Evolutionary conservation across 169 alveolate species (phyloP), one percentile per base, ranked within the genome.

Genomic region (Theileria sp.): DNA sequence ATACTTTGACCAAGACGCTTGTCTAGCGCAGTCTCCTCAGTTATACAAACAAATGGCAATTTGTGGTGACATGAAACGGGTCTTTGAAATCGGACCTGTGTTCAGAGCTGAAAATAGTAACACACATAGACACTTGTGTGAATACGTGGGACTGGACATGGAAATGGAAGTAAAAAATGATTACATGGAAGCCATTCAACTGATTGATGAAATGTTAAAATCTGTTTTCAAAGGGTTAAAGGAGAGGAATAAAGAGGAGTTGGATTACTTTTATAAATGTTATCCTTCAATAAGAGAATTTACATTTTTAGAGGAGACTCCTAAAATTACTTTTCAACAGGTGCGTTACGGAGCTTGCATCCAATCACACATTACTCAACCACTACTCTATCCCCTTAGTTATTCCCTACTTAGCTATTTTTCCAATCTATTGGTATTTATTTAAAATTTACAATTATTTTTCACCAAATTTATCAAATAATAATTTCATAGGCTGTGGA

Each of bases 61-160:
- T 32, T 92, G 95, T 88, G 96, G 98, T 26, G 99, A 98, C 86
- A 89, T 97, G 87, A 95, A 93, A 34, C 78, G 99, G 68, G 99
- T 98, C 7, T 98, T 96, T 81, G 99, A 98, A 92, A 95, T 98
- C 34, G 99, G 96, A 6, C 99, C 99, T 23, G 99, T 98, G 32
- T 98, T 98, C 93, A 89, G 99, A 74, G 99, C 99, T 4, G 99
- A 98, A 92, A 96, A 98, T 86, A 96, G 99, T 36, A 95, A 96
- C 90, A 98, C 99, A 0, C 98, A 97, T 79, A 93, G 99, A 68
- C 99, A 98, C 92, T 84, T 98, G 85, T 98, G 99, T 86, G 99
- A 98, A 92, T 98, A 97, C 94, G 96, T 96, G 21, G 99, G 99
- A 1, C 92, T 98, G 60, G 99, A 98, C 93, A 70, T 97, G 58